These are phyloP conservation scores for Diaporthe vaccinii DNA, from an alignment of 2,329 filamentous ascomycete genomes.

Conservation along the genomic window DNA sequence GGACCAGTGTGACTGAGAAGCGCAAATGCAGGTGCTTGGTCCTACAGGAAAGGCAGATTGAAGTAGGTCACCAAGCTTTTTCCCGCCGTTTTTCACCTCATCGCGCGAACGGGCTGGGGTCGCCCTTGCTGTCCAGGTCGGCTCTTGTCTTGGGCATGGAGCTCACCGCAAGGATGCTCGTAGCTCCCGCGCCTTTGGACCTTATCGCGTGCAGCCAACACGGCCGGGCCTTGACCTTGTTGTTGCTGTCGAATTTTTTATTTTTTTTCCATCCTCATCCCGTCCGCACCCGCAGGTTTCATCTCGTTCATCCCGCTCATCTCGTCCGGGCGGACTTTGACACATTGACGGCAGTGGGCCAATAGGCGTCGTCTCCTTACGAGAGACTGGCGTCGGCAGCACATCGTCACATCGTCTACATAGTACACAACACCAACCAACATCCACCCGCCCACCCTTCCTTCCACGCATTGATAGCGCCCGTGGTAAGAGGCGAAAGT, in stretches of 20 bases:
- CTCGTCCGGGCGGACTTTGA: conserved; percentile 9
- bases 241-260: conserved; percentile 10
- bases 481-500: conserved; percentile 12
- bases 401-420: conserved; percentile 24
- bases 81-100: conserved; percentile 12
- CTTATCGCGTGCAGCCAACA: conserved; percentile 28
- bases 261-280: neutral
- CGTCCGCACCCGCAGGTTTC: conserved; percentile 9
- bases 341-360: conserved; percentile 13
- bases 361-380: conserved; percentile 15
- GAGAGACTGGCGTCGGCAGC: neutral
- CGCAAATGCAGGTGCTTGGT: conserved; percentile 23
- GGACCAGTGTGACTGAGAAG: conserved; percentile 8
- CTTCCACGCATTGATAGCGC: conserved; percentile 2
- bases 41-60: conserved; percentile 19
- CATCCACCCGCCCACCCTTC: neutral
- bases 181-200: conserved; percentile 30
- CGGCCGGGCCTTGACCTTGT: conserved; percentile 21
- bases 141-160: conserved; percentile 22
- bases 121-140: conserved; percentile 25
- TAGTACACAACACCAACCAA: conserved; percentile 14
- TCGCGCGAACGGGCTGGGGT: conserved; percentile 24
- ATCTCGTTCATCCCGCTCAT: conserved; percentile 10
- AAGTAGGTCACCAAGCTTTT: conserved; percentile 28
- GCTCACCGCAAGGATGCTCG: conserved; percentile 34